These are phyloP conservation scores for Clitoria ternatea DNA, from an alignment of 306 rosid species.

Conservation along the genomic window DNA sequence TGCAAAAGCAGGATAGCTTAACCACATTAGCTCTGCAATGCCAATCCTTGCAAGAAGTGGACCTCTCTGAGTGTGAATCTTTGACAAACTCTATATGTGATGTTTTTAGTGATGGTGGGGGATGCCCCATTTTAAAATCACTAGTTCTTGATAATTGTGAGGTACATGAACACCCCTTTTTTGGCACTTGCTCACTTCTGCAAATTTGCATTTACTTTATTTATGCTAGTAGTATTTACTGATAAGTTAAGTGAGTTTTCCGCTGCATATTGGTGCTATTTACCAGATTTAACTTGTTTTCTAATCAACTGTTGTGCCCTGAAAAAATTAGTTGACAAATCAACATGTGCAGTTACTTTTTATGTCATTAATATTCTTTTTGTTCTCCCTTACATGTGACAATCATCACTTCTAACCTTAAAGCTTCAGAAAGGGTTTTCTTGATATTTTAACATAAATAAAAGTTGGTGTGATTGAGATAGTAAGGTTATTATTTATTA, in stretches of 20 bases:
- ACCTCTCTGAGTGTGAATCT: conserved; percentile 96
- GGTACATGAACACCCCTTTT: conserved; percentile 39
- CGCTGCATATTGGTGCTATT: not conserved
- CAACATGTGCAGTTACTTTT: not conserved
- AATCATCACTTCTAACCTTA: not conserved
- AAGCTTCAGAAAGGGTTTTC: not conserved
- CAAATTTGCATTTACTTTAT: conserved; percentile 1
- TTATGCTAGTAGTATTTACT: not conserved
- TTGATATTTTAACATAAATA: not conserved
- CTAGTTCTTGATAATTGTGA: conserved; percentile 93
- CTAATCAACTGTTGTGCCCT: not conserved
- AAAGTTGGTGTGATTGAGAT: not conserved
- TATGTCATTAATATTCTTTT: not conserved
- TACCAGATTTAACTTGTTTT: not conserved
- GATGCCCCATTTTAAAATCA: conserved; percentile 82
- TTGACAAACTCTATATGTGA: conserved; percentile 76
- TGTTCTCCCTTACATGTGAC: not conserved
- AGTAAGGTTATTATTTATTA: not conserved
- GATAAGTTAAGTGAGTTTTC: not conserved
- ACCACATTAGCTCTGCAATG: conserved; percentile 75
- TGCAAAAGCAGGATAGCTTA: conserved; percentile 94
- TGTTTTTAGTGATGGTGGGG: conserved; percentile 91
- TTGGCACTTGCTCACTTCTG: not conserved
- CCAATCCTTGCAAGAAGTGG: conserved; percentile 82
- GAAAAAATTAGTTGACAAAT: not conserved